Percentiles rank a stretch among this genome's conserved stretches.
Conservation (phyloP, 2,329 filamentous ascomycete species). For the Epichloe hybrida region DNA sequence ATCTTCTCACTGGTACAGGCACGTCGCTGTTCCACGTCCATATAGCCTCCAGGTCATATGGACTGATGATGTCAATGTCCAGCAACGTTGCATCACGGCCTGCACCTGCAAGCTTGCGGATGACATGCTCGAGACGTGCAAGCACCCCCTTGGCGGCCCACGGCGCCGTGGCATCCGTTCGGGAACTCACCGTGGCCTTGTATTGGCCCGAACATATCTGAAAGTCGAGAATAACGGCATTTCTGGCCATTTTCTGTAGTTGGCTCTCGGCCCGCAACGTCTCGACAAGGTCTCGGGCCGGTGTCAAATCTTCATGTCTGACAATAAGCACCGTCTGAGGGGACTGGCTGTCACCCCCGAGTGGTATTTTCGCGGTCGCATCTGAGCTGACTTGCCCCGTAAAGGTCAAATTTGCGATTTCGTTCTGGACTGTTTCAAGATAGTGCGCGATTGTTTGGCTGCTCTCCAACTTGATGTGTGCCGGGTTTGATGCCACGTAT, state of each 20-base stretch:
- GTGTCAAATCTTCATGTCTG: not conserved
- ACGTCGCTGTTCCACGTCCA: conserved; percentile 33
- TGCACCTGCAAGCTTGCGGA: not conserved
- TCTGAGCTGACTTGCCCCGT: too few relatives aligned
- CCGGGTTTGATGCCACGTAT: not conserved
- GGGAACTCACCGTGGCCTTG: not conserved
- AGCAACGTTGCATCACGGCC: not conserved
- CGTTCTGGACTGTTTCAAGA: not conserved
- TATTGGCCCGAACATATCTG: not conserved
- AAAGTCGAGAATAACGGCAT: not conserved
- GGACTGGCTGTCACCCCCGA: not conserved
- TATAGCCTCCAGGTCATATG: conserved; percentile 26
- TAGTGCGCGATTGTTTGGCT: not conserved
- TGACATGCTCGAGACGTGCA: not conserved
- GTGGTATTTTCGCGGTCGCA: not conserved
- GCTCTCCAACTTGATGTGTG: not conserved
- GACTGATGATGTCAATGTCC: not conserved
- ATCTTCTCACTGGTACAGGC: conserved; percentile 25
- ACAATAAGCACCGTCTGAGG: not conserved
- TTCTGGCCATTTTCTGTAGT: not conserved
- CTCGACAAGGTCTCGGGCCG: not conserved
- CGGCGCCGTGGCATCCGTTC: not conserved
- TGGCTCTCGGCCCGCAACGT: not conserved
- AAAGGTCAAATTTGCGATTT: not conserved
- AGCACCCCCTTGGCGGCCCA: not conserved